phyloP scores from a whole-genome alignment of 441 rosid species.

The Populus hybrid region DNA sequence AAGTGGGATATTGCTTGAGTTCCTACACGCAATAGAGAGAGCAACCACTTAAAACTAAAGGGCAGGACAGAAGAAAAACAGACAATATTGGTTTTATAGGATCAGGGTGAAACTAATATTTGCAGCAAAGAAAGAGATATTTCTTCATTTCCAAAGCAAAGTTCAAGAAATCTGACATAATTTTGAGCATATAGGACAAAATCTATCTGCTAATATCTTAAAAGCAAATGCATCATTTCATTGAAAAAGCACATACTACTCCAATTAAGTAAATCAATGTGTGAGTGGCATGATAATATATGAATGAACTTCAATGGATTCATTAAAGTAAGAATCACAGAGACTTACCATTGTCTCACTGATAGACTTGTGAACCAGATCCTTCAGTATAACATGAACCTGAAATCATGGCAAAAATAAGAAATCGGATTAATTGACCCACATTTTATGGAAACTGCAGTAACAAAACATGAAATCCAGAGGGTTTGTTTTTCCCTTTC shows the following conservation, averaged over 20 bases:
- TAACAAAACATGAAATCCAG: background rate
- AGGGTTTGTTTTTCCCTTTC: background rate
- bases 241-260: background rate
- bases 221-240: background rate
- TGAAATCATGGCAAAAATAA: constrained; percentile 23
- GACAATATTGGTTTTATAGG: background rate
- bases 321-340: constrained; percentile 9
- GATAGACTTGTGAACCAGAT: constrained; percentile 69
- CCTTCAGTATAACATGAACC: constrained; percentile 83
- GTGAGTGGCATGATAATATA: background rate
- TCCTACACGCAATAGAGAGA: constrained; percentile 41
- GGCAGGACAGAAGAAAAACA: background rate
- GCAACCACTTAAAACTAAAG: background rate
- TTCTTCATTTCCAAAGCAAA: background rate
- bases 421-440: background rate
- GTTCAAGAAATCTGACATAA: background rate
- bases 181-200: background rate
- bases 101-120: background rate
- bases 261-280: background rate
- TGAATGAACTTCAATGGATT: background rate
- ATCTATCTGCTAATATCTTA: background rate
- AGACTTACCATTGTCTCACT: constrained; percentile 55
- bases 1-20: constrained; percentile 78
- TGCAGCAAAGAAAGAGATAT: background rate
- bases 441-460: background rate